Conservation (phyloP, 768 basidiomycete species). For the Leccinum olivaceopallidum region DNA sequence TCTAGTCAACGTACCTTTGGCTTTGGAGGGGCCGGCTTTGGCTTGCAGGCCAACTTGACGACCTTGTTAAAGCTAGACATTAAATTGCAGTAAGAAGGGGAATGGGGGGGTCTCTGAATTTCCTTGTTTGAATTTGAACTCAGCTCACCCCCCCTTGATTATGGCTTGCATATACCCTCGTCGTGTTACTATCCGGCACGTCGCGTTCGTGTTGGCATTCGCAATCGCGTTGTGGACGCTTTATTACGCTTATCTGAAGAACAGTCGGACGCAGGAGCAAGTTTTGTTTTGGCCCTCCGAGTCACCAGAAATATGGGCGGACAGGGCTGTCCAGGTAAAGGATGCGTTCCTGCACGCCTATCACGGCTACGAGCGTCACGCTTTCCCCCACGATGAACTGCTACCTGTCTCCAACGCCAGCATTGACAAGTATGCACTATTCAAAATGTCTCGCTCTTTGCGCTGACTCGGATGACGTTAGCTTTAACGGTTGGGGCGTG, state of each 20-base stretch:
- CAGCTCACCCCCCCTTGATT: constrained; percentile 11
- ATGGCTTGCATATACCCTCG: constrained; percentile 8
- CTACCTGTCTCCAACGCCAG: constrained; percentile 48
- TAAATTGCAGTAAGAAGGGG: not conserved
- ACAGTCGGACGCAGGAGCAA: constrained; percentile 9
- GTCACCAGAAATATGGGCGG: constrained; percentile 46
- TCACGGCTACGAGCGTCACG: constrained; percentile 59
- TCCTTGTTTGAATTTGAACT: constrained; percentile 26
- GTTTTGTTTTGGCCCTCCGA: constrained; percentile 24
- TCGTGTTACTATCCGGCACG: constrained; percentile 26
- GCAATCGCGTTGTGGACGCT: constrained; percentile 22
- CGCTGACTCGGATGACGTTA: constrained; percentile 27
- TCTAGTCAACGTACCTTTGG: constrained; percentile 63
- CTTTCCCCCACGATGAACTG: constrained; percentile 65
- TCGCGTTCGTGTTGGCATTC: constrained; percentile 17
- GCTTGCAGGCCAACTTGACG: constrained; percentile 96
- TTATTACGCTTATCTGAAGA: constrained; percentile 10
- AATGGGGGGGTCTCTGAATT: not conserved
- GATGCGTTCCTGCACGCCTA: constrained; percentile 69
- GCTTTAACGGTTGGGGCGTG: constrained; percentile 82
- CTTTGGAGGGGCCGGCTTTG: constrained; percentile 94
- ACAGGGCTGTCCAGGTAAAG: constrained; percentile 56
- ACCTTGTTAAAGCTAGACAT: constrained; percentile 90
- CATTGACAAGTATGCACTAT: constrained; percentile 49
- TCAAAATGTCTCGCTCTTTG: too few species aligned